Base-by-base conservation (phyloP, 805 yeast species). In the Teunomyces barrocoloradensis region DNA sequence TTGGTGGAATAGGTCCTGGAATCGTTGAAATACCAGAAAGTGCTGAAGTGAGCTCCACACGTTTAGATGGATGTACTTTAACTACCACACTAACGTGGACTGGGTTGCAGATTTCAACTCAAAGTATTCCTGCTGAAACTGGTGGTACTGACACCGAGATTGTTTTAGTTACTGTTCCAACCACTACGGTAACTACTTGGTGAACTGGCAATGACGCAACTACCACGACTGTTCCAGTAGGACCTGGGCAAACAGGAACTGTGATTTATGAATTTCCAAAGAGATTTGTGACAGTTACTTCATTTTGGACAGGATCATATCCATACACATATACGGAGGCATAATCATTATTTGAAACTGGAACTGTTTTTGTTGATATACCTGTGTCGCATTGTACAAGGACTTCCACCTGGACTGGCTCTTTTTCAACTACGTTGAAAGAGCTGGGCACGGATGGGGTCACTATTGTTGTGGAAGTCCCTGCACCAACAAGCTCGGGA, bases 1-100 rank as follows among this genome's bases (percentile, higher is more conserved):
- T 42, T 17, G 59, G 56, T 17, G 50, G 37, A 18, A 52, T 38
- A 20, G 55, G 39, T 15, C 47, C 59, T 0, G 55, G 54, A 2
- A 35, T 35, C 12, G 39, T 35, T 12, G 28, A 35, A 4, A 49
- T 49, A 39, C 51, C n/a, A 43, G 12, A 25, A 25, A 25, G 27
- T 25, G 1, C 15, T 53, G 51, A 21, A n/a, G 44, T 12, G n/a
- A 18, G 17, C 40, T 46, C 53, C 6, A 28, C 42, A 5, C 45
- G 48, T 18, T 42, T 13, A 2, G 44, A 47, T 13, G 50, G 44
- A 6, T 44, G 53, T 13, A 20, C 44, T 11, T 45, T 45, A 6
- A 41, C 50, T 4, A 34, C 46, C 3, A 50, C 57, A 2, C 15
- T 30, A 13, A 56, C 51, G 4, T 47, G 48, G 48, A 45, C 48